Evolutionary conservation across 768 basidiomycete species (phyloP).

Genomic region (Melanogaster broomeanus): DNA sequence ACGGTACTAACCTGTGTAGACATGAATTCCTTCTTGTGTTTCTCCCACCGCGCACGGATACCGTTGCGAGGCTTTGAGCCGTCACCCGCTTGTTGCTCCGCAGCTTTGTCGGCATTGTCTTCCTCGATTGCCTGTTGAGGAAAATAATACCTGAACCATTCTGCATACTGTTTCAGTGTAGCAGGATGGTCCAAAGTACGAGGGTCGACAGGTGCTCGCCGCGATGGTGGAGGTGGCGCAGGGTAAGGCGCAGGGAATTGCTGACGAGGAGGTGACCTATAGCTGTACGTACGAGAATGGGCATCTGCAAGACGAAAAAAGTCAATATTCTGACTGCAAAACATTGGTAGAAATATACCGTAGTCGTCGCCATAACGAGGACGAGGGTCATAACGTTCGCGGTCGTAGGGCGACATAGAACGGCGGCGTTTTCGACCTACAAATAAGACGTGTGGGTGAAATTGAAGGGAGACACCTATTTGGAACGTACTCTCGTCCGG

Average conservation of each 20-base stretch:
- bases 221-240: slow-evolving; percentile 45
- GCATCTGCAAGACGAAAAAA: slow-evolving; percentile 45
- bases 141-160: slow-evolving; percentile 81
- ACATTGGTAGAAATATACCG: slow-evolving; percentile 48
- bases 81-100: slow-evolving; percentile 81
- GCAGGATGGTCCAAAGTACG: slow-evolving; percentile 83
- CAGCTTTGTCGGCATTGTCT: slow-evolving; percentile 81
- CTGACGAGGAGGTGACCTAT: slow-evolving; percentile 65
- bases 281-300: slow-evolving; percentile 64
- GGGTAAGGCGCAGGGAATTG: slow-evolving; percentile 44
- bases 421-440: slow-evolving; percentile 77
- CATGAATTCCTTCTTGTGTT: slow-evolving; percentile 90
- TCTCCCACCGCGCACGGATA: slow-evolving; percentile 85
- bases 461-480: neutral
- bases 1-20: slow-evolving; percentile 75
- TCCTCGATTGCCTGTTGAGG: slow-evolving; percentile 80
- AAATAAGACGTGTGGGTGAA: slow-evolving; percentile 11
- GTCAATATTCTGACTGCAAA: slow-evolving; percentile 4
- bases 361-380: slow-evolving; percentile 82
- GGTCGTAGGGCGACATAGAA: slow-evolving; percentile 73
- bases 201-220: slow-evolving; percentile 75
- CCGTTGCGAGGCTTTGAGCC: slow-evolving; percentile 83
- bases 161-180: slow-evolving; percentile 79
- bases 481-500: slow-evolving; percentile 59
- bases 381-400: slow-evolving; percentile 81